These are phyloP conservation scores for Escovopsis weberi DNA, from an alignment of 2,329 filamentous ascomycete species.

Conservation along the genomic window DNA sequence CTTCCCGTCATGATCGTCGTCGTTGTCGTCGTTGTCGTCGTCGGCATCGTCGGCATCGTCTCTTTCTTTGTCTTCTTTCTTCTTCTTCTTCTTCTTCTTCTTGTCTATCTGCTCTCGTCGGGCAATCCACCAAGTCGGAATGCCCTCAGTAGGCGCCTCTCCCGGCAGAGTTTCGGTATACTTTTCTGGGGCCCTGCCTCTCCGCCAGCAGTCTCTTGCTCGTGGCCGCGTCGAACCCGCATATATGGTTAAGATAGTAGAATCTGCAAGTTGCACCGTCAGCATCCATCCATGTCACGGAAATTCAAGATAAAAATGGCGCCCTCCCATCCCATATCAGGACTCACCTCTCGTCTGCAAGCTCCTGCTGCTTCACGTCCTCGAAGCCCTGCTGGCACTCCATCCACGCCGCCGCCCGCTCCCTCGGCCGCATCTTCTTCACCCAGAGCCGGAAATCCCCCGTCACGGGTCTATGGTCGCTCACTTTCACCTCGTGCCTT, in stretches of 20 bases:
- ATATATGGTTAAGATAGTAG: constrained; percentile 33
- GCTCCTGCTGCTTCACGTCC: constrained; percentile 52
- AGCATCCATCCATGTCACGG: neutral
- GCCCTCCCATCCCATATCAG: too few relatives aligned
- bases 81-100: too few relatives aligned
- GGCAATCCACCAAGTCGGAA: neutral
- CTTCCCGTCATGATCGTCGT: too few relatives aligned
- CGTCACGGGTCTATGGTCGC: constrained; percentile 86
- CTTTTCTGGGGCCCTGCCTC: constrained; percentile 14
- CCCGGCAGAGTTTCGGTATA: constrained; percentile 14
- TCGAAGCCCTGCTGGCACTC: constrained; percentile 63
- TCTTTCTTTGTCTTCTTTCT: too few relatives aligned
- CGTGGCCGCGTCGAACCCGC: constrained; percentile 40
- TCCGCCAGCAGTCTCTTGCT: constrained; percentile 33
- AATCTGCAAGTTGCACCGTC: constrained; percentile 24
- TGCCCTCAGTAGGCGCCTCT: constrained; percentile 3
- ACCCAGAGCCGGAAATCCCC: constrained; percentile 70
- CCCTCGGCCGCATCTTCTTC: constrained; percentile 61
- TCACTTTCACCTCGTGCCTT: constrained; percentile 78
- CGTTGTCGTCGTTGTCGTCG: too few relatives aligned
- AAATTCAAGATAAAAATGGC: too few relatives aligned
- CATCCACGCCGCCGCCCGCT: constrained; percentile 53
- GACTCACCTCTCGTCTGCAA: constrained; percentile 63
- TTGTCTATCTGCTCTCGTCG: neutral
- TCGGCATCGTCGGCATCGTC: too few relatives aligned